Conservation (phyloP, 305 asterid genomes). For the Fraxinus nigra region DNA sequence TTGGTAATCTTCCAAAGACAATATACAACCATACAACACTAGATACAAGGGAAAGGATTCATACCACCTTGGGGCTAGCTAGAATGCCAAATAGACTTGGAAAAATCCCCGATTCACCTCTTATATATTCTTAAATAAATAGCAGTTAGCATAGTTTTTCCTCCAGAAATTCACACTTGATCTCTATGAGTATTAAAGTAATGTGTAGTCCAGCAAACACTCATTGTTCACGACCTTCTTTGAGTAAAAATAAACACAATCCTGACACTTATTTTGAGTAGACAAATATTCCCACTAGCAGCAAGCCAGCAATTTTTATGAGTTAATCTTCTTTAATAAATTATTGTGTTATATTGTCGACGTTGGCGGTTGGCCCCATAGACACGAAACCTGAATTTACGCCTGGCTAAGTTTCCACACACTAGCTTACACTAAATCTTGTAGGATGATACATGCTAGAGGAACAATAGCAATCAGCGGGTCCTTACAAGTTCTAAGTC, state of each 20-base stretch:
- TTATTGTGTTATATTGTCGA: not conserved
- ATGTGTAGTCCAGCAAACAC: not conserved
- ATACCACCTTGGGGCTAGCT: not conserved
- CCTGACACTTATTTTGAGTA: not conserved
- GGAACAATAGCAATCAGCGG: not conserved
- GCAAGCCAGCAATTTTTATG: not conserved
- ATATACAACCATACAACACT: not conserved
- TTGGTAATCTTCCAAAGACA: not conserved
- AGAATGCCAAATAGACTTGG: not conserved
- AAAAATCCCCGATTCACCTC: not conserved
- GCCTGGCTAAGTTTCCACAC: not conserved
- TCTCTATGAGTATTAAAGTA: not conserved
- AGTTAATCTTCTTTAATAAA: not conserved
- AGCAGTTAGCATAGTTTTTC: not conserved
- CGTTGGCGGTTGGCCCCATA: not conserved
- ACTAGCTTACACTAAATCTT: not conserved
- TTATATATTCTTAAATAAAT: not conserved
- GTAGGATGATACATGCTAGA: not conserved
- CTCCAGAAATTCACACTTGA: not conserved
- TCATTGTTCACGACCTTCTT: not conserved
- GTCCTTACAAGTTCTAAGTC: not conserved
- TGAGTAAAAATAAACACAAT: not conserved
- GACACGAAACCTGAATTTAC: not conserved
- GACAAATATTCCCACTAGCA: not conserved
- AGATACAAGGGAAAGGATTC: not conserved